Evolutionary conservation across 2,329 filamentous ascomycete genomes (phyloP), one percentile per base, ranked within the genome.

Genomic region (Aspergillus sp.): DNA sequence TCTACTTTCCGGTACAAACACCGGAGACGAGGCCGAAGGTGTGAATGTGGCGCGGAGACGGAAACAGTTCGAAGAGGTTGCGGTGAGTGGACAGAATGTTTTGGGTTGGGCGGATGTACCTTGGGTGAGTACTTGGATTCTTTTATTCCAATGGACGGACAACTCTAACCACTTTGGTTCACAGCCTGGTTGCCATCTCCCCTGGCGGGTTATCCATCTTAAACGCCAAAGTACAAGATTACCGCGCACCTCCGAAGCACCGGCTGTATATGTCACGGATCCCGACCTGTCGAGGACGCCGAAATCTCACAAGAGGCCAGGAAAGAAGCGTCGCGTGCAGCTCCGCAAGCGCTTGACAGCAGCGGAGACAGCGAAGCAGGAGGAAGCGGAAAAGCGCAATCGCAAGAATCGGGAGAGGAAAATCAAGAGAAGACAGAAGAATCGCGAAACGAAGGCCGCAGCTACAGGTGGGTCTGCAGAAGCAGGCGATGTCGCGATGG

Each of bases 291-390:
- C 56, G 42, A 55, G 54, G 26, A 27, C 30, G 2, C 62, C 63
- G 2, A 58, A 58, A 43, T 60, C 64, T 4, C 58, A 57, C 35
- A 70, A 65, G 47, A 71, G 71, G 53, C 68, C 68, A 0, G 68
- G 68, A 7, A 71, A 71, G 49, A 71, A 71, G 55, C 59, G 68
- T 2, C 67, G 68, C 7, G 57, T 71, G 8, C 59, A 68, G 27
- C 47, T 71, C 32, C 68, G 68, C 38, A 70, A 68, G 51, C 57
- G 58, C 4, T 48, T 54, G 3, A 55, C 54, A 1, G 57, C 57
- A 5, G 62, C 62, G 5, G 52, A 62, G 41, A 52, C 51, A 40
- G 63, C 63, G 2, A 66, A 66, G 43, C 55, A 62, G 48, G 56
- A 49, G 0, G 66, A 67, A 7, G 65, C 65, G 1, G 66, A 69